Percentiles rank a stretch among this genome's conserved stretches.
Conservation (phyloP, 1,139 yeast genomes). For the Candida frijolesensis region DNA sequence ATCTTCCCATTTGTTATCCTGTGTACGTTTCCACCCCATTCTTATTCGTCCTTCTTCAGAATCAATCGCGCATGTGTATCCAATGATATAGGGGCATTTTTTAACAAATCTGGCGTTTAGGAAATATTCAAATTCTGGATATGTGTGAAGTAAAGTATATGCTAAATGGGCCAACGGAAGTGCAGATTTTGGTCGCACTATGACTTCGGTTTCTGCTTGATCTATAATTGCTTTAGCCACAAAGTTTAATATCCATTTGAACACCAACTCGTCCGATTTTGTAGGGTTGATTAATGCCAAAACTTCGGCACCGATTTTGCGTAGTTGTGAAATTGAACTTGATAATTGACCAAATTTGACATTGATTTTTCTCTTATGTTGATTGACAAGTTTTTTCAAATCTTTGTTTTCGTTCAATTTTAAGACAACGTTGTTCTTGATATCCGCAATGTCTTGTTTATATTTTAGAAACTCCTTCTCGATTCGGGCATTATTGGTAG, state of each 20-base stretch:
- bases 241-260: conserved; percentile 75
- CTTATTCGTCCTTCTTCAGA: conserved; percentile 80
- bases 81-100: conserved; percentile 88
- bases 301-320: conserved; percentile 53
- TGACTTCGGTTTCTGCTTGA: conserved; percentile 92
- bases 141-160: conserved; percentile 51
- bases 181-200: conserved; percentile 78
- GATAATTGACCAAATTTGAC: conserved; percentile 93
- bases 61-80: conserved; percentile 70
- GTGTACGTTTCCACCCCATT: conserved; percentile 82
- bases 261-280: conserved; percentile 48
- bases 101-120: conserved; percentile 82
- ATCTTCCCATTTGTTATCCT: conserved; percentile 74
- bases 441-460: conserved; percentile 56
- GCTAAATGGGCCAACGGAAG: conserved; percentile 77
- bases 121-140: conserved; percentile 67
- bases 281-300: conserved; percentile 49
- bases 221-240: conserved; percentile 82
- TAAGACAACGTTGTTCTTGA: conserved; percentile 59
- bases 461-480: conserved; percentile 53
- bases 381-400: conserved; percentile 44
- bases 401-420: conserved; percentile 46
- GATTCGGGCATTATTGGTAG: conserved; percentile 42
- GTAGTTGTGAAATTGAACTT: conserved; percentile 62
- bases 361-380: conserved; percentile 68